Evolutionary conservation across 1,284 basidiomycete species (phyloP).

Genomic region (Sporisorium iseilematis-ciliati): DNA sequence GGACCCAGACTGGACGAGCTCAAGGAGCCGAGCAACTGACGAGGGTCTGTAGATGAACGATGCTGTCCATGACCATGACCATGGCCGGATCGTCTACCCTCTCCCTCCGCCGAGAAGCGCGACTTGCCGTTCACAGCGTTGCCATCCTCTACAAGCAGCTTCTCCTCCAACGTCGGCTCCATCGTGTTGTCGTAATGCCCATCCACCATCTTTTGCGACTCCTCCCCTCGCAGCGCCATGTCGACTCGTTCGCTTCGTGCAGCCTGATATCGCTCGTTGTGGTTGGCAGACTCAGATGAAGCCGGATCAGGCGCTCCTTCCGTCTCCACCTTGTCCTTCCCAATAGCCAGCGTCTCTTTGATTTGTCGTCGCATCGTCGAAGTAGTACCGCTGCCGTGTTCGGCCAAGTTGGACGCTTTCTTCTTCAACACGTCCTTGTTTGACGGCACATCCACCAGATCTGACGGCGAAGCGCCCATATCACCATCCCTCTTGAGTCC

Average conservation of each 20-base stretch:
- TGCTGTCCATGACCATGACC: conserved; percentile 5
- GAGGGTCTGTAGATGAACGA: conserved; percentile 21
- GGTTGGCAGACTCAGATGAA: conserved; percentile 19
- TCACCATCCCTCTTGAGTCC: conserved; percentile 27
- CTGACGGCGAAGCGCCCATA: conserved; percentile 6
- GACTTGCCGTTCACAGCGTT: conserved; percentile 32
- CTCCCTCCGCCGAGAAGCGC: conserved; percentile 3
- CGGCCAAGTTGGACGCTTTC: conserved; percentile 17
- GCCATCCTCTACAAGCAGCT: conserved; percentile 36
- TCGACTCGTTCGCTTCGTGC: conserved; percentile 38
- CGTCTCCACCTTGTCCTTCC: conserved; percentile 25
- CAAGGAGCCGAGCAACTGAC: conserved; percentile 29
- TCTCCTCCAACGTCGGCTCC: conserved; percentile 54
- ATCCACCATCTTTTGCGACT: conserved; percentile 36
- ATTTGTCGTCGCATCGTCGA: conserved; percentile 33
- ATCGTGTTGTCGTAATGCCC: conserved; percentile 48
- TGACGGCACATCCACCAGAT: conserved; percentile 30
- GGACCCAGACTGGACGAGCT: conserved; percentile 27
- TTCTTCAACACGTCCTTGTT: conserved; percentile 22
- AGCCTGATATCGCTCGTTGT: conserved; percentile 41
- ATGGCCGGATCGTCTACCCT: conserved; percentile 10
- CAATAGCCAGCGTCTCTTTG: conserved; percentile 30
- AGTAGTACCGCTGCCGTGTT: conserved; percentile 22
- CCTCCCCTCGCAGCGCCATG: conserved; percentile 29
- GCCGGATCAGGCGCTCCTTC: conserved; percentile 3